A percentile compares a stretch with the other conserved stretches of the same genome.
Conservation (phyloP, 2,329 filamentous ascomycete species). For the Pseudogymnoascus sp. region DNA sequence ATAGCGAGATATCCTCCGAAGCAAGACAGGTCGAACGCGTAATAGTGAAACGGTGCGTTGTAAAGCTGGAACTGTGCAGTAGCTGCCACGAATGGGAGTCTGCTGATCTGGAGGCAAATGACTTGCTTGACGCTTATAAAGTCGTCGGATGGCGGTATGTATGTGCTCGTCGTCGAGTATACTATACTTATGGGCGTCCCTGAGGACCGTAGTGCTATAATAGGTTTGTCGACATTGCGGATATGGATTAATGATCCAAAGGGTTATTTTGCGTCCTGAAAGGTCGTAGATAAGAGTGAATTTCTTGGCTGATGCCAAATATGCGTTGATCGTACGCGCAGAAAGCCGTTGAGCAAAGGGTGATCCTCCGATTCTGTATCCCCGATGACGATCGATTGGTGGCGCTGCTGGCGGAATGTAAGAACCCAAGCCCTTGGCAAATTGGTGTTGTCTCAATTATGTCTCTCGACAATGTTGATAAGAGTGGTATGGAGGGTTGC, state of each 20-base stretch:
- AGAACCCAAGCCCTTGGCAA: constrained; percentile 4
- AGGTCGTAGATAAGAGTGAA: neutral
- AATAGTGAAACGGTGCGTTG: neutral
- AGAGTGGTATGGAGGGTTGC: neutral
- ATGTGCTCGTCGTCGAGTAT: constrained; percentile 11
- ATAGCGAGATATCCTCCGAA: neutral
- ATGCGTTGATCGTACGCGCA: neutral
- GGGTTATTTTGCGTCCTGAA: neutral
- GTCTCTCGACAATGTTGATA: neutral
- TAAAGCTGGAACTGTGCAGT: neutral
- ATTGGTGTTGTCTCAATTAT: constrained; percentile 1
- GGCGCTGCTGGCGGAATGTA: neutral
- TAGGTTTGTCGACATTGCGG: constrained; percentile 22
- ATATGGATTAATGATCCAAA: constrained; percentile 4
- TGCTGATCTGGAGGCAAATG: constrained; percentile 5
- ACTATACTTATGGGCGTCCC: constrained; percentile 33
- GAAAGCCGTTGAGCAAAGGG: neutral
- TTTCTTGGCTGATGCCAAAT: neutral
- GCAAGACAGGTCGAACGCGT: neutral
- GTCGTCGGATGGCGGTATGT: constrained; percentile 3
- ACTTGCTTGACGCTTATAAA: neutral
- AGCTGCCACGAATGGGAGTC: neutral
- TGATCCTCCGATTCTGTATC: neutral
- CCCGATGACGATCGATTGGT: constrained; percentile 1
- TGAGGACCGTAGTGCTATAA: constrained; percentile 38